Evolutionary conservation across 129 eudicot genomes (phyloP), one percentile per base, ranked within the genome.

Genomic region (Heracleum sosnowskyi): DNA sequence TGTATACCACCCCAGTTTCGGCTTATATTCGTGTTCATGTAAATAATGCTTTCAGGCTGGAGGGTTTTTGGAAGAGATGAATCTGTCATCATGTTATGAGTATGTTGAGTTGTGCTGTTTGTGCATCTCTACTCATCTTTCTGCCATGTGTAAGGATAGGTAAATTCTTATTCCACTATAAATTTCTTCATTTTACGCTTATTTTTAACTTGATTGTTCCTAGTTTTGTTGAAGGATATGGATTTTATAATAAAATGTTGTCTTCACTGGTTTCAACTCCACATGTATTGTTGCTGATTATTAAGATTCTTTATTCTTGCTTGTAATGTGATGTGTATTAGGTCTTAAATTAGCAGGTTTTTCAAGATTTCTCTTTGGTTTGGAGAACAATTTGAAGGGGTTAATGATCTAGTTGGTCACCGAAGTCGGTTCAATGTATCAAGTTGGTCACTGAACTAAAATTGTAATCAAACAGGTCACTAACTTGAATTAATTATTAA

Each of bases 71-170:
- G 86, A 73, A 62, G 99, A 92, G 89, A 73, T 79, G 82, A 85
- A 83, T 75, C 35, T 87, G 4, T 78, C 97, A 45, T 80, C 84
- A 34, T 92, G 99, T 82, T 96, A 96, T 72, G 97, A 96, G 55
- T 87, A 73, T 73, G 79, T 96, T 8, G 90, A 92, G 75, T 85
- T 86, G 69, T 90, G 76, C 39, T 90, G 91, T 75, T 51, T 15
- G 36, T 77, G 79, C 44, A 86, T 92, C 77, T 79, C 78, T 31
- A 86, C 55, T 75, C 82, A 89, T 83, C 91, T 96, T 31, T 75
- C 91, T 18, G 75, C 71, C 81, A 90, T 96, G 90, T 47, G 80
- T 77, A 89, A 90, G 77, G 86, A 90, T 71, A 86, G 92, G 98
- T 95, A 73, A 39, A 18, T 71, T 20, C 31, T 11, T 37, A 7